phyloP scores from a whole-genome alignment of 768 basidiomycete species.

The Tylopilus felleus region DNA sequence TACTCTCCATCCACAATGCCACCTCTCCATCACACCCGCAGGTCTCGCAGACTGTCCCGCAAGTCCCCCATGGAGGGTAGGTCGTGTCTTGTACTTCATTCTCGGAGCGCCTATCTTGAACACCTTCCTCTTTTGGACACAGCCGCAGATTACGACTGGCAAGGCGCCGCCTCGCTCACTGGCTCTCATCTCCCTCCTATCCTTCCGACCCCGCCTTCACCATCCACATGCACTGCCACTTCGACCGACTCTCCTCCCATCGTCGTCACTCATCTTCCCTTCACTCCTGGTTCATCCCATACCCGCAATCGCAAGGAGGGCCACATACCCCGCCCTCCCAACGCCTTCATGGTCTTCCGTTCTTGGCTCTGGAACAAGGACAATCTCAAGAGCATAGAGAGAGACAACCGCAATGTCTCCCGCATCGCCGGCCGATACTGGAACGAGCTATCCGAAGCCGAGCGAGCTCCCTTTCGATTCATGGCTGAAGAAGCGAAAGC shows the following conservation, averaged over 20 bases:
- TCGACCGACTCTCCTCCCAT: slow-evolving; percentile 17
- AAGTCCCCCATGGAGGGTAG: slow-evolving; percentile 36
- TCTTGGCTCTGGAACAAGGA: slow-evolving; percentile 59
- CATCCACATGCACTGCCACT: slow-evolving; percentile 15
- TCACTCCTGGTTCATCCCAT: slow-evolving; percentile 37
- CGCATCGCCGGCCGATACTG: slow-evolving; percentile 68
- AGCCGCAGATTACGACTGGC: slow-evolving; percentile 30
- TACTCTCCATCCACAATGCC: slow-evolving; percentile 25
- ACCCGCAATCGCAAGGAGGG: slow-evolving; percentile 39
- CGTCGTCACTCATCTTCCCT: slow-evolving; percentile 26
- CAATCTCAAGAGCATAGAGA: slow-evolving; percentile 50
- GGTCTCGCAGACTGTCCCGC: slow-evolving; percentile 44
- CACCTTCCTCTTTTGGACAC: slow-evolving; percentile 34
- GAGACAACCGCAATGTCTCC: slow-evolving; percentile 70
- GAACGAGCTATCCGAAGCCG: slow-evolving; percentile 48
- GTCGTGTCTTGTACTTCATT: slow-evolving; percentile 16
- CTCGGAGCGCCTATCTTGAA: slow-evolving; percentile 33
- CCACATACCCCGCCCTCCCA: slow-evolving; percentile 74
- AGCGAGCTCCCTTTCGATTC: slow-evolving; percentile 45
- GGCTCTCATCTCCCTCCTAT: slow-evolving; percentile 9
- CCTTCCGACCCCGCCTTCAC: slow-evolving; percentile 14
- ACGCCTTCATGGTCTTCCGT: slow-evolving; percentile 84
- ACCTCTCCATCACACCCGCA: slow-evolving; percentile 34
- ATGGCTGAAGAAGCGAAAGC: slow-evolving; percentile 46
- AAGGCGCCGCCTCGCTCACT: slow-evolving; percentile 19